Conservation (phyloP, 73 alveolate genomes). For the Tetrahymena thermophila region DNA sequence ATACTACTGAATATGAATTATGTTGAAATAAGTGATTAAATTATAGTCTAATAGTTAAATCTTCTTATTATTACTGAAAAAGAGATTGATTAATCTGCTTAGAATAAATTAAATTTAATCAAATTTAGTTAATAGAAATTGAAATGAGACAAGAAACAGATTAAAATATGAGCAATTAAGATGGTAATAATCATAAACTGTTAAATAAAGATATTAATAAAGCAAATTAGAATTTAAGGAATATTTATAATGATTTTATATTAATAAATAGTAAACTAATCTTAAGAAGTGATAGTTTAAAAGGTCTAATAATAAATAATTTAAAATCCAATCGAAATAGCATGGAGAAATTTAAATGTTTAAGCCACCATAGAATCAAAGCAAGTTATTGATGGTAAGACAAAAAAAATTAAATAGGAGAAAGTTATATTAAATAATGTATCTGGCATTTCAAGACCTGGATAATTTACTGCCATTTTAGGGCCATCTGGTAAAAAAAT, state of each 20-base stretch:
- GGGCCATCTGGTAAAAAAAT: constrained; percentile 50
- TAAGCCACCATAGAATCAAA: not conserved
- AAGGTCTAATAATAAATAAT: not conserved
- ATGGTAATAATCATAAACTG: not conserved
- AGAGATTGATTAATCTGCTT: too few species aligned
- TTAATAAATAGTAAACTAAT: not conserved
- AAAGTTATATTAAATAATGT: constrained; percentile 27
- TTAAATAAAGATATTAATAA: not conserved
- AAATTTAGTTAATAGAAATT: not conserved
- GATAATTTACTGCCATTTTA: constrained; percentile 48
- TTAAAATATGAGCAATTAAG: not conserved
- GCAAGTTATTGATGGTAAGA: not conserved
- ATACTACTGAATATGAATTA: not conserved
- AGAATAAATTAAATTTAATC: not conserved
- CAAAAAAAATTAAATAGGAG: not conserved
- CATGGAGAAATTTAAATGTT: not conserved
- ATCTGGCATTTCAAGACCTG: constrained; percentile 42
- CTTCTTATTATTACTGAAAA: not conserved
- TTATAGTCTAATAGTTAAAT: too few species aligned
- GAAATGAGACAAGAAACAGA: not conserved
- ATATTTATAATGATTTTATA: not conserved
- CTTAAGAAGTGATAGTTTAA: not conserved
- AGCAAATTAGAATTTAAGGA: not conserved
- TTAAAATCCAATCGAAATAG: not conserved
- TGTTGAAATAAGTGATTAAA: not conserved